phyloP scores from a whole-genome alignment of 768 basidiomycete genomes.

The Phylloporus sp. region DNA sequence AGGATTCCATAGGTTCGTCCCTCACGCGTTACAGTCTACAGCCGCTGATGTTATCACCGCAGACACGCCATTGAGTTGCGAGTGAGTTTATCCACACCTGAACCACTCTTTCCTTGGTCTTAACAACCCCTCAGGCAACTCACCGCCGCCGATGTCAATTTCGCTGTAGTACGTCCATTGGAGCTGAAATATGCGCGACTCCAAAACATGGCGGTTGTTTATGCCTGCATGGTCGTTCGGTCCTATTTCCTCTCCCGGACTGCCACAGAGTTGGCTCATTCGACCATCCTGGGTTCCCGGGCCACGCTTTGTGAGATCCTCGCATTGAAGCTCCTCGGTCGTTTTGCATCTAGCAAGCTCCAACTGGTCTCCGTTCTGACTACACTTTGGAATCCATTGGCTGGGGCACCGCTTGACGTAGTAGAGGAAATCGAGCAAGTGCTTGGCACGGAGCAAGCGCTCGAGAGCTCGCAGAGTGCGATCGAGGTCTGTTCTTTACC shows the following conservation, averaged over 20 bases:
- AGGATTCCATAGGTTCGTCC: slow-evolving; percentile 29
- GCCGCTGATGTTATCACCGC: background rate
- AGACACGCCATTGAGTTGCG: slow-evolving; percentile 79
- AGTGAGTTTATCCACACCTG: slow-evolving; percentile 45
- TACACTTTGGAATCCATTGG: slow-evolving; percentile 79
- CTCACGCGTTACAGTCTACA: background rate
- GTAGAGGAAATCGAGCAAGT: slow-evolving; percentile 61
- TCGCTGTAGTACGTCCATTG: slow-evolving; percentile 71
- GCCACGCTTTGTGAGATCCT: slow-evolving; percentile 85
- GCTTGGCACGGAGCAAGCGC: slow-evolving; percentile 49
- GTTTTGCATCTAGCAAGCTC: slow-evolving; percentile 72
- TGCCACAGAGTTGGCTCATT: slow-evolving; percentile 70
- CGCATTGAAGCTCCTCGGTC: slow-evolving; percentile 79
- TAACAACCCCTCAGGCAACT: slow-evolving; percentile 52
- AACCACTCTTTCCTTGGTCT: background rate
- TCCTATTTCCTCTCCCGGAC: slow-evolving; percentile 73
- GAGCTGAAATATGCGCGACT: slow-evolving; percentile 76
- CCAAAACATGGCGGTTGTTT: slow-evolving; percentile 70
- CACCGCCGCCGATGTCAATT: slow-evolving; percentile 80
- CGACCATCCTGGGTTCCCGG: slow-evolving; percentile 64
- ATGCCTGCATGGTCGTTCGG: slow-evolving; percentile 72
- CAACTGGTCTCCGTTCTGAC: slow-evolving; percentile 75
- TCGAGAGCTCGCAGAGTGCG: slow-evolving; percentile 73
- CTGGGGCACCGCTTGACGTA: slow-evolving; percentile 66
- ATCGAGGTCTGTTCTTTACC: slow-evolving; percentile 62